Base-by-base conservation (phyloP, 768 basidiomycete species). In the Leucocoprinus birnbaumii region DNA sequence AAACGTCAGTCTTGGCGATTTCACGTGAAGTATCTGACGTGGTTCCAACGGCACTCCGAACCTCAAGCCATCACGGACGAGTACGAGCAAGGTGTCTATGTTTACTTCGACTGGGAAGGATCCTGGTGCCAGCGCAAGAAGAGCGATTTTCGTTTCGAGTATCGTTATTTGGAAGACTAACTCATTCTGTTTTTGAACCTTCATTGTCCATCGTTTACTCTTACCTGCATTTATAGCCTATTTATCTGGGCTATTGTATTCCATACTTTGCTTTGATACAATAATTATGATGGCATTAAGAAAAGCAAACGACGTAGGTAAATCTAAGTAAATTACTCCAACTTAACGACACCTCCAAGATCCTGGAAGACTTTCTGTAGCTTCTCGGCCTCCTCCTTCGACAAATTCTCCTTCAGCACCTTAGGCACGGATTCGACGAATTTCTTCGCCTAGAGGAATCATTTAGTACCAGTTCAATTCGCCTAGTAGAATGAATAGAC, bases 91-190 rank as follows among this genome's bases (percentile, higher is more conserved):
- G 97, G 97, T 13, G 94, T 97, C 13, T 99, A 99, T 71, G 91
- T 97, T 31, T 99, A 99, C 79, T 98, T 98, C 70, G 96, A 98
- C 72, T 98, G 95, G 95, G 95, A 98, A 70, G 93, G 93, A 48
- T 92, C 91, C 59, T 99, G 96, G 97, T 97, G 94, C 69, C 94
- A 96, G 68, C 82, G 96, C 67, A 93, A 94, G 77, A 99, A 99
- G 80, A 87, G 89, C 66, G 95, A 98, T 70, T 99, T 98, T 80
- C 86, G 94, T 22, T 98, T 93, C 65, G 90, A 95, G 72, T 96
- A 96, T 70, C 91, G 94, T 58, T 95, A 95, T 76, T 76, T 96
- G 52, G 93, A 96, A 69, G 93, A 96, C 68, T 93, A 70, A 79
- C 63, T 50, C 43, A 51, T 48, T 53, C 45, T 45, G 47, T 53